Base-by-base conservation (phyloP, 306 rosid genomes). In the Amphicarpaea edgeworthii region DNA sequence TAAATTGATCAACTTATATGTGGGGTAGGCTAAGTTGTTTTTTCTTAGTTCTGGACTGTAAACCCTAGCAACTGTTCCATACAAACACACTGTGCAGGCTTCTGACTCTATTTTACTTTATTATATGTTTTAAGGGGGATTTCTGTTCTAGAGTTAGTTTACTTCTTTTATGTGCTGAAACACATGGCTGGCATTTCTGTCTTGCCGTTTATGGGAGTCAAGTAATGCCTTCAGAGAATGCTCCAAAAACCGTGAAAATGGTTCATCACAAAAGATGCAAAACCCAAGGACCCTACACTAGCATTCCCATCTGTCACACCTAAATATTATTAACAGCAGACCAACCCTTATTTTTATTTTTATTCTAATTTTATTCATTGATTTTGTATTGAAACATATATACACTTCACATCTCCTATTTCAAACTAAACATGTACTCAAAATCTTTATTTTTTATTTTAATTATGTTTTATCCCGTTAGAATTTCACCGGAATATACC, bases 151-250 rank as follows among this genome's bases (percentile, higher is more conserved):
- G 78, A 79, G 93, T 72, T 79, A 72, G 62, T 68, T 85, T 87
- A 43, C 53, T 46, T 82, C 77, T 90, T 86, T 78, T 70, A 69
- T 80, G 83, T 72, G 91, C 93, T 88, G 93, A 90, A 86, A 88
- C 86, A 90, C 86, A 85, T 82, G 82, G 83, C 62, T 61, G 66
- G 85, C 79, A 70, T 82, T 70, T 85, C 87, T 88, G 87, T 61
- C 77, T 74, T 86, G 82, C 88, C 74, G 54, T 80, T 85, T 86
- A 80, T 73, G 81, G 87, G 67, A 74, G 62, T 79, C 71, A 77
- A 84, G 85, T 78, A 82, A 77, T 75, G 67, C 82, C 79, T 80
- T 78, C 65, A 53, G 77, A 74, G 70, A 72, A 62, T 77, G 80
- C 83, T 81, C 73, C 81, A 81, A 64, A 73, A 82, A 69, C 23